These are phyloP conservation scores for Solanum bukasovii DNA, from an alignment of 257 asterid species.

Conservation along the genomic window DNA sequence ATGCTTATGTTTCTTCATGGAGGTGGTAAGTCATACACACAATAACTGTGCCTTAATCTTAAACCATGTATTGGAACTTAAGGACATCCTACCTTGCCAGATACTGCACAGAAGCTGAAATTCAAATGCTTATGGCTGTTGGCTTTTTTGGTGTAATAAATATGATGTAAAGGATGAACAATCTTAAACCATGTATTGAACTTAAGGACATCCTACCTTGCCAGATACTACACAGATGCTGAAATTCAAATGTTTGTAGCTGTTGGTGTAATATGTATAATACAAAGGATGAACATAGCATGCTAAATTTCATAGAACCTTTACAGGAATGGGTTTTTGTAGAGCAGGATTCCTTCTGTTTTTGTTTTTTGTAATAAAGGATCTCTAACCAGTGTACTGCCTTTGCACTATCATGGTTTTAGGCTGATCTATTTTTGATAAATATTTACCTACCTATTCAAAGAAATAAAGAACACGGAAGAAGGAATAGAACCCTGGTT, in stretches of 20 bases:
- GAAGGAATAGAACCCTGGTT: background rate
- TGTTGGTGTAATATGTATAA: background rate
- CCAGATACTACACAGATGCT: background rate
- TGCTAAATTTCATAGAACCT: background rate
- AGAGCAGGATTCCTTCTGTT: background rate
- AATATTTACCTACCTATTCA: background rate
- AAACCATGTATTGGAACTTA: background rate
- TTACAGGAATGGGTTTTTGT: background rate
- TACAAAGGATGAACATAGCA: background rate
- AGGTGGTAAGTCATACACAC: background rate
- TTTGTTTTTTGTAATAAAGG: background rate
- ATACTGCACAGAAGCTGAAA: background rate
- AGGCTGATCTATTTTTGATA: background rate
- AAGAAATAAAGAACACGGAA: background rate
- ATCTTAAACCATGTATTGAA: background rate
- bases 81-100: background rate
- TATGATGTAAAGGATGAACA: background rate
- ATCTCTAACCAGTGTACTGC: background rate
- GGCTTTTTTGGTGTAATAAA: background rate
- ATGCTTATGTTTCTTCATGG: background rate
- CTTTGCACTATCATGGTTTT: background rate
- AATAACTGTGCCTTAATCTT: background rate
- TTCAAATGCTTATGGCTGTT: background rate
- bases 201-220: background rate
- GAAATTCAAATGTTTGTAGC: background rate